Conservation (phyloP, 495 filamentous ascomycete genomes). For the Ramalina intermedia region DNA sequence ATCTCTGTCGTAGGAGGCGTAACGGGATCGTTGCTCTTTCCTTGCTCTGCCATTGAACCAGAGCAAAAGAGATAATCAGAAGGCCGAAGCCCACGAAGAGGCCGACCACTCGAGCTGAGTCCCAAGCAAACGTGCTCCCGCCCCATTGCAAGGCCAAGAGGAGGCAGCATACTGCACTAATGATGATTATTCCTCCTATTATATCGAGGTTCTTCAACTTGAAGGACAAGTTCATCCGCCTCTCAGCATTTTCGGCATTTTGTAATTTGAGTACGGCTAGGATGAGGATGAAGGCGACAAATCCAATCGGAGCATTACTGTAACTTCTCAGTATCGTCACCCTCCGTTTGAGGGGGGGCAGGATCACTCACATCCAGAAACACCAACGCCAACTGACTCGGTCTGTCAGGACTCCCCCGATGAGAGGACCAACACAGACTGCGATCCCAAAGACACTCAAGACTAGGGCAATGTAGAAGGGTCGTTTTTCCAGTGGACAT, state of each 20-base stretch:
- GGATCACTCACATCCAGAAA: slow-evolving; percentile 5
- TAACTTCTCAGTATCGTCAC: not conserved
- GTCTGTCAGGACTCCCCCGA: slow-evolving; percentile 11
- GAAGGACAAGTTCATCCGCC: not conserved
- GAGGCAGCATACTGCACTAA: slow-evolving; percentile 36
- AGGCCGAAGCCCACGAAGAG: slow-evolving; percentile 24
- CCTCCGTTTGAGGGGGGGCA: not conserved
- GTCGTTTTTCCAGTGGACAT: not conserved
- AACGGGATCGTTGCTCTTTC: slow-evolving; percentile 17
- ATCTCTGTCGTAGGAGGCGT: slow-evolving; percentile 15
- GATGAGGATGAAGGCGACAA: not conserved
- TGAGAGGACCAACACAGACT: slow-evolving; percentile 7
- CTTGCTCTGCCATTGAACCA: slow-evolving; percentile 14
- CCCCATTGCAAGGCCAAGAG: slow-evolving; percentile 32
- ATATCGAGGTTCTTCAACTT: slow-evolving; percentile 2
- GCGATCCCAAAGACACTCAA: slow-evolving; percentile 2
- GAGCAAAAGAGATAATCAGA: slow-evolving; percentile 12
- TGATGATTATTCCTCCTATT: slow-evolving; percentile 34
- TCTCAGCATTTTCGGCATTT: not conserved
- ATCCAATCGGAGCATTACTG: slow-evolving; percentile 4
- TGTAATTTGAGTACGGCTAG: slow-evolving; percentile 1
- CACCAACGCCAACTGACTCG: slow-evolving; percentile 12
- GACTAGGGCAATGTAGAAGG: not conserved
- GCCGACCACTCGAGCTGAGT: slow-evolving; percentile 20
- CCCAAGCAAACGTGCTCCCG: slow-evolving; percentile 25